Percentiles rank a stretch among this genome's conserved stretches.
These are phyloP conservation scores for Mycena sanguinolenta DNA, from an alignment of 768 basidiomycete species.

Conservation along the genomic window DNA sequence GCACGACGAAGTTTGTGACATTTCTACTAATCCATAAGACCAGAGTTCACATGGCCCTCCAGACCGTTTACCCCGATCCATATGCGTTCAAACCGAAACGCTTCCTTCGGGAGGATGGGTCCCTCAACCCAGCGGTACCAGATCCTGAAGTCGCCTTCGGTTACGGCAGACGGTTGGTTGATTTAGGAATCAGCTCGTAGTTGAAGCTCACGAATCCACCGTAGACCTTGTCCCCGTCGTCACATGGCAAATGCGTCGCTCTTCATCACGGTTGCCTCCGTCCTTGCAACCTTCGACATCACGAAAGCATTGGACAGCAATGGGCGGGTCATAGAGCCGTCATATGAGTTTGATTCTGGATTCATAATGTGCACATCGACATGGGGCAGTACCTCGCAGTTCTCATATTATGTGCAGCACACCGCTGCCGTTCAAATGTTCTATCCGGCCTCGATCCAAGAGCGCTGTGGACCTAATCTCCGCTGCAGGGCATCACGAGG, in stretches of 20 bases:
- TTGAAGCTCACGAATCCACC: no score
- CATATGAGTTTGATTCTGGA: slow-evolving; percentile 10
- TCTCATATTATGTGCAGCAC: no score
- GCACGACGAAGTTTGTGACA: background rate
- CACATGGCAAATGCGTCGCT: slow-evolving; percentile 12
- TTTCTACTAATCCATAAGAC: background rate
- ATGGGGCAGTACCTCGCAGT: background rate
- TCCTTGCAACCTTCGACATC: slow-evolving; percentile 7
- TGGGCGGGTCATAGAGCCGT: background rate
- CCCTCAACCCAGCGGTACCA: background rate
- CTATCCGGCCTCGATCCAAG: background rate
- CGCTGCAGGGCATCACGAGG: background rate
- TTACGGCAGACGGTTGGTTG: background rate
- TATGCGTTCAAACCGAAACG: slow-evolving; percentile 11
- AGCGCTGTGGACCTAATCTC: background rate
- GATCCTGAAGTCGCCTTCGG: background rate
- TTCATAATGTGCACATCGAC: background rate
- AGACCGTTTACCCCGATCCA: slow-evolving; percentile 13
- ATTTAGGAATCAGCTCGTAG: no score
- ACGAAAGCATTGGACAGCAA: background rate
- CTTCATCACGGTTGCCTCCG: slow-evolving; percentile 4
- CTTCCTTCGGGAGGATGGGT: background rate
- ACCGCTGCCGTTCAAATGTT: slow-evolving; percentile 4
- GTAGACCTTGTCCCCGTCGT: slow-evolving; percentile 4
- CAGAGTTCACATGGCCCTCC: background rate